These are phyloP conservation scores for Phytophthora hibernalis DNA, from an alignment of 352 stramenopile genomes.

Conservation along the genomic window DNA sequence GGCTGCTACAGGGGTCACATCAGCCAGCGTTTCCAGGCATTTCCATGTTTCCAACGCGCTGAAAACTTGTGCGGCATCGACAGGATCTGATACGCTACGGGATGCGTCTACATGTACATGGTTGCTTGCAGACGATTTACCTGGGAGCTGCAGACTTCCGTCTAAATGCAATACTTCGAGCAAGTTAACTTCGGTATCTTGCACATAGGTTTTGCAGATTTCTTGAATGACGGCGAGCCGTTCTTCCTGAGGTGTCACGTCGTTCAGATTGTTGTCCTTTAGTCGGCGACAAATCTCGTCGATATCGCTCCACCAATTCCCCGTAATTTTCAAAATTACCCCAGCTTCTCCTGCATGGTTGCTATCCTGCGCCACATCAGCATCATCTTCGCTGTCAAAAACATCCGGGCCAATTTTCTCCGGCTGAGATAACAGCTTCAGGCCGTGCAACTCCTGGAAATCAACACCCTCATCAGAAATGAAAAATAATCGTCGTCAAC, in stretches of 20 bases:
- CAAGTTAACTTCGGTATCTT: slow-evolving; percentile 38
- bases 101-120: background rate
- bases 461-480: background rate
- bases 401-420: background rate
- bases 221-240: slow-evolving; percentile 47
- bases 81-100: background rate
- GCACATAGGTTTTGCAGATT: slow-evolving; percentile 52
- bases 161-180: slow-evolving; percentile 51
- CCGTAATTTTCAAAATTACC: slow-evolving; percentile 47
- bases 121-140: background rate
- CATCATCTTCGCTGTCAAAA: slow-evolving; percentile 5
- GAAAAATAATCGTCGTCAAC: slow-evolving; percentile 7
- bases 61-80: slow-evolving; percentile 42
- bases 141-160: slow-evolving; percentile 40
- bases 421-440: slow-evolving; percentile 23
- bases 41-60: slow-evolving; percentile 69
- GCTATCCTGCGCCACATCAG: slow-evolving; percentile 1
- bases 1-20: slow-evolving; percentile 34
- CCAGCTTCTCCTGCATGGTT: slow-evolving; percentile 27
- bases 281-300: slow-evolving; percentile 50
- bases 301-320: slow-evolving; percentile 83
- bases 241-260: slow-evolving; percentile 32
- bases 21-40: slow-evolving; percentile 64
- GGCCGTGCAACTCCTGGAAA: slow-evolving; percentile 27
- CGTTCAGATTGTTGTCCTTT: slow-evolving; percentile 28